Evolutionary conservation across 192 early-diverging fungal species (phyloP), one percentile per base, ranked within the genome.

Genomic region (Coemansia brasiliensis): DNA sequence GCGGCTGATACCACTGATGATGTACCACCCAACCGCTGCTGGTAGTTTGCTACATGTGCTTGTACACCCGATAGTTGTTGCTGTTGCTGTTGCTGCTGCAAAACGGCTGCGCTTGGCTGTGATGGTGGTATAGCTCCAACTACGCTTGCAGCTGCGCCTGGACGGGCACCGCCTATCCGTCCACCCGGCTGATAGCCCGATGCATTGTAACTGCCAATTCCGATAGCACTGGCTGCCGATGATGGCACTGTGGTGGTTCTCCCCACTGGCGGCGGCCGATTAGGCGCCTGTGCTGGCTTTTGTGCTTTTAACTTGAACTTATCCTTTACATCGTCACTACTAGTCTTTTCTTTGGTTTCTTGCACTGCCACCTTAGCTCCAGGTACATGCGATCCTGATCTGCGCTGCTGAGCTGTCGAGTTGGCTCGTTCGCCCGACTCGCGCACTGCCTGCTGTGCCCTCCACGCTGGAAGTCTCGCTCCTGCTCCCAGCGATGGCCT

Each of bases 161-260:
- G 44, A 53, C 74, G 67, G 7, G 65, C 65, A 18, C 52, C 44
- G 13, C 48, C 54, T 35, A 26, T 49, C 22, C 58, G 59, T 15
- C 62, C 27, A 16, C 60, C 42, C 25, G 63, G 44, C 64, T 69
- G 74, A 15, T 66, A 59, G 11, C 49, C 49, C 16, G 52, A 40
- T 4, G 57, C 24, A 18, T 52, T 68, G 46, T 71, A 72, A 57
- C 69, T 72, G 35, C 75, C 69, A 55, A 78, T 58, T 21, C 75
- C 75, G 41, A 79, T 68, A 15, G 75, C 75, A 26, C 75, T 79
- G 20, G 61, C 75, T 7, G 75, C 72, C 16, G 75, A 79, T 20
- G 69, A 63, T 17, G 32, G 59, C 55, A 40, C 55, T 27, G 21
- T 41, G 22, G 16, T 27, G 13, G 16, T 57, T 13, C 43, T 41